Conservation (phyloP, 2,329 filamentous ascomycete genomes). For the Trichoderma semiorbis region DNA sequence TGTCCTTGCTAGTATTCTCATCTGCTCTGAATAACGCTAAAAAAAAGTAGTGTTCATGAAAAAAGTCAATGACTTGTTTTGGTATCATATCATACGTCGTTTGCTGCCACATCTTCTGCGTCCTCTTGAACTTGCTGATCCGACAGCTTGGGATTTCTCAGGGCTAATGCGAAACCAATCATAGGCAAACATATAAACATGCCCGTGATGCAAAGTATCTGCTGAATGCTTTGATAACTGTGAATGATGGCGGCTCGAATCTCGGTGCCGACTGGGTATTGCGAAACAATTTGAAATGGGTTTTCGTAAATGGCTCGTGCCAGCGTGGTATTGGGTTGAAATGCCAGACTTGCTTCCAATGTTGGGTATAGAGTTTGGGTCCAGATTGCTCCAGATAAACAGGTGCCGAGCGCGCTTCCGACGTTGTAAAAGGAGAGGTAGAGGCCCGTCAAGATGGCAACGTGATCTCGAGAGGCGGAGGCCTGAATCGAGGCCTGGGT, state of each 20-base stretch:
- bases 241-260: constrained; percentile 42
- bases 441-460: constrained; percentile 38
- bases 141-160: constrained; percentile 45
- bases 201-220: constrained; percentile 43
- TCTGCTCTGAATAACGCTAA: background rate
- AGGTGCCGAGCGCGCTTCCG: constrained; percentile 40
- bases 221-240: constrained; percentile 45
- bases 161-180: constrained; percentile 41
- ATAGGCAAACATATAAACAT: constrained; percentile 46
- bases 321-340: constrained; percentile 34
- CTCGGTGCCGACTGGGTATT: constrained; percentile 42
- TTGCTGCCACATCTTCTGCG: constrained; percentile 6
- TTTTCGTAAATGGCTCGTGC: constrained; percentile 37
- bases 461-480: constrained; percentile 35
- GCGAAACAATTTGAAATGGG: constrained; percentile 32
- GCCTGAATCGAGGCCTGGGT: constrained; percentile 41
- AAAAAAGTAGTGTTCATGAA: background rate
- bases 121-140: constrained; percentile 30
- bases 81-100: constrained; percentile 8
- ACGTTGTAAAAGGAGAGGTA: constrained; percentile 42
- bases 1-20: background rate
- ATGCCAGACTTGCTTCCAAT: constrained; percentile 32
- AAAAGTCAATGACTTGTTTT: background rate
- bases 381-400: constrained; percentile 41
- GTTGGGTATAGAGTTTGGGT: constrained; percentile 37